Base-by-base conservation (phyloP, 306 rosid genomes). In the Erythrophleum fordii region DNA sequence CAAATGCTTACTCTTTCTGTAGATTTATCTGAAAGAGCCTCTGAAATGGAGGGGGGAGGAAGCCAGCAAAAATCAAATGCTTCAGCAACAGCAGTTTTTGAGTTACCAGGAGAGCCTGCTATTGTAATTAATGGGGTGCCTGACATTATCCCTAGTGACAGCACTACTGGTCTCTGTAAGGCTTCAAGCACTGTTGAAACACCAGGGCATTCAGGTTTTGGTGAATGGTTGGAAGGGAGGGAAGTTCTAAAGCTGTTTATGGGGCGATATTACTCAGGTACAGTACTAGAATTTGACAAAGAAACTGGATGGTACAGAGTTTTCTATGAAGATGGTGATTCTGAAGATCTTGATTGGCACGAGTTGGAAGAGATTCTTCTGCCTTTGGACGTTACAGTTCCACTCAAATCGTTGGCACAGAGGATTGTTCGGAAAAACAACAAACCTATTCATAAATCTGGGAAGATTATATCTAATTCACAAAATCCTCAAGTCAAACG, bases 221-320 rank as follows among this genome's bases (percentile, higher is more conserved):
- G 97, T 61, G 92, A 91, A 58, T 95, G 97, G 95, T 80, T 93
- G 49, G 91, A 85, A 80, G 99, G 99, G 55, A 89, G 99, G 87
- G 86, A 83, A 69, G 90, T 95, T n/a, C 84, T 3, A 7, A 95
- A 95, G 87, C 73, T 81, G 92, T 95, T 95, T 58, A 90, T 81
- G 74, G 91, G 85, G 53, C 82, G 79, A 14, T 89, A 90, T 81
- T 95, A 80, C 80, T 56, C 81, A 0, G 97, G 98, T 11, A 44
- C 37, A 17, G 92, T 95, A 44, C 82, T 83, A 0, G 87, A 86
- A 39, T 93, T 59, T 72, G 97, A 95, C 86, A 90, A 83, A 72
- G 89, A 83, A 44, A 11, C 84, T 5, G 89, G 97, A 49, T 89
- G 97, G 97, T 95, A 83, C 79, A 89, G 92, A 79, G 93, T 95